Conservation (phyloP, 2,329 filamentous ascomycete species). For the Orbilia oligospora region DNA sequence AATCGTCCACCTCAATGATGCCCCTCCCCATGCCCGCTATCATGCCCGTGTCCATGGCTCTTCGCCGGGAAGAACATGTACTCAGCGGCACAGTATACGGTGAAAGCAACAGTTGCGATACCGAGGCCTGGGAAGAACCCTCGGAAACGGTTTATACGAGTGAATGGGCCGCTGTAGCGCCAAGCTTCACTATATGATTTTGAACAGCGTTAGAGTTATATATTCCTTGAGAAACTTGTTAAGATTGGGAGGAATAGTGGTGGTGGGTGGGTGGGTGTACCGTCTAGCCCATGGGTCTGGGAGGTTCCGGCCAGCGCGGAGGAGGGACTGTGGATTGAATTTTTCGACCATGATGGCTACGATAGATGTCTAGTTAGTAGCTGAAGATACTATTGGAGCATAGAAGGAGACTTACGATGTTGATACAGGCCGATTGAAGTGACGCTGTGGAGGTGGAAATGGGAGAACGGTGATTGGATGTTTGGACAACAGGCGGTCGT, state of each 20-base stretch:
- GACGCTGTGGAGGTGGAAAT: conserved; percentile 32
- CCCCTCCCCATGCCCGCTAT: conserved; percentile 39
- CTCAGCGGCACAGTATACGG: conserved; percentile 90
- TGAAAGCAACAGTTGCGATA: conserved; percentile 91
- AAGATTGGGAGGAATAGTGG: not conserved
- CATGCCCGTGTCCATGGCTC: conserved; percentile 70
- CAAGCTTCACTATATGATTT: conserved; percentile 82
- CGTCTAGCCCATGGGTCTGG: conserved; percentile 59
- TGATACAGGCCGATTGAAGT: conserved; percentile 43
- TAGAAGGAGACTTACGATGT: conserved; percentile 28
- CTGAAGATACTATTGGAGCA: not conserved
- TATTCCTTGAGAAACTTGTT: not conserved
- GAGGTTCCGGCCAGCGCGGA: conserved; percentile 58
- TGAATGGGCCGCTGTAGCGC: conserved; percentile 92
- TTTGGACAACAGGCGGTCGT: conserved; percentile 2
- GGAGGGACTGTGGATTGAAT: conserved; percentile 60
- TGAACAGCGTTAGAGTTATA: conserved; percentile 13
- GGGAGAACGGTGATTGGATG: conserved; percentile 49
- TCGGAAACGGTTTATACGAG: conserved; percentile 89
- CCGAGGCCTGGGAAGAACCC: conserved; percentile 89
- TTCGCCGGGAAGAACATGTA: conserved; percentile 85
- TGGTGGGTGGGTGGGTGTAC: conserved; percentile 30
- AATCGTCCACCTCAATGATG: conserved; percentile 35
- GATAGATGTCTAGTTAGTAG: conserved; percentile 5
- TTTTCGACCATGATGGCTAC: conserved; percentile 58